Base-by-base conservation (phyloP, 2,329 filamentous ascomycete genomes). In the Hypoxylon rubiginosum region DNA sequence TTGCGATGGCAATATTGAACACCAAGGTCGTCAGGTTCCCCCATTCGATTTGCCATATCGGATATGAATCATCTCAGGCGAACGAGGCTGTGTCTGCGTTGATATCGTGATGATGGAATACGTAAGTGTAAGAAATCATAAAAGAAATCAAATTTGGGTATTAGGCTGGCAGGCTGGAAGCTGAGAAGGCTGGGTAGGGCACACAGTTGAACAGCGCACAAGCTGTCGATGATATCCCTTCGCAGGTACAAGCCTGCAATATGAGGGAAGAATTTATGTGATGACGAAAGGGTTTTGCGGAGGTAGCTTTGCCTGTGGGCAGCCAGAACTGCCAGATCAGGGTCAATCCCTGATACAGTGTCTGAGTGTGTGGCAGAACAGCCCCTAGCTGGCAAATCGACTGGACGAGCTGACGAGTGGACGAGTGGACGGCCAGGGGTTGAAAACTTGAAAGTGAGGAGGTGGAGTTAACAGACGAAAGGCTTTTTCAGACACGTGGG, bases 291-390 rank as follows among this genome's bases (percentile, higher is more conserved):
- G 46, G 49, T 64, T 43, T 48, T 62, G 54, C 41, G 52, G 58
- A 66, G 51, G 59, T 66, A 66, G 57, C 60, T 56, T 50, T 61
- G 58, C 57, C 45, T 62, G 41, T 52, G 43, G 17, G 48, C 53
- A 43, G 46, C 49, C 19, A 15, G 48, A 50, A n/a, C n/a, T n/a
- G n/a, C n/a, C n/a, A n/a, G n/a, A n/a, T 45, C 53, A 45, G 49
- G 54, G 56, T 46, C n/a, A 69, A n/a, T 61, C 67, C 67, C 48
- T 65, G 67, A 58, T 43, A 67, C 67, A 64, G 67, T 67, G 64
- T 52, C n/a, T n/a, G n/a, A n/a, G n/a, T n/a, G n/a, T n/a, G 55
- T 53, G 32, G 19, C 36, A 58, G 56, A 45, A 21, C 43, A 10
- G 15, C 28, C 50, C n/a, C 41, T 45, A n/a, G 32, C 15, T 32